Evolutionary conservation across 2,329 filamentous ascomycete species (phyloP).

Genomic region (Alternaria metachromatica): DNA sequence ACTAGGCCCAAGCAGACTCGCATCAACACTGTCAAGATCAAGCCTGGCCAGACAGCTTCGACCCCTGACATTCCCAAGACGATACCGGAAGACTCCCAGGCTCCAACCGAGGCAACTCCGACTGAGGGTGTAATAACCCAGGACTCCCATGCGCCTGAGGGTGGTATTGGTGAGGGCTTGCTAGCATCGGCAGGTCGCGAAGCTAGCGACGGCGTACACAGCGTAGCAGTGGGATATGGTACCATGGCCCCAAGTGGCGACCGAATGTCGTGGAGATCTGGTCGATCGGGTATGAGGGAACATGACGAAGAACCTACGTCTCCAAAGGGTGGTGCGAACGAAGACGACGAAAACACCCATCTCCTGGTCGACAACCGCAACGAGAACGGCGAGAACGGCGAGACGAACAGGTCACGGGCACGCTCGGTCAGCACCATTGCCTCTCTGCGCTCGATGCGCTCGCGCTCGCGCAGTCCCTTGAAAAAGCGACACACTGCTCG

Average conservation of each 20-base stretch:
- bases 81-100: constrained; percentile 50
- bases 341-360: constrained; percentile 23
- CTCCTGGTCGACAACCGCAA: constrained; percentile 26
- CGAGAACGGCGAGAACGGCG: constrained; percentile 10
- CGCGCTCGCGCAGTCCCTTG: constrained; percentile 31
- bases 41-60: constrained; percentile 65
- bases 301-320: constrained; percentile 30
- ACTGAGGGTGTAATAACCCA: constrained; percentile 17
- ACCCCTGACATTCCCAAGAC: constrained; percentile 61
- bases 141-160: constrained; percentile 51
- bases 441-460: constrained; percentile 36
- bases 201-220: constrained; percentile 71
- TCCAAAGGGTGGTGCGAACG: constrained; percentile 25
- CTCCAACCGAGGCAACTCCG: constrained; percentile 22
- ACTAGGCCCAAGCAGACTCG: constrained; percentile 66
- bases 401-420: constrained; percentile 9
- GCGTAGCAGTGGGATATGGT: constrained; percentile 57
- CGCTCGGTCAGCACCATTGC: constrained; percentile 44
- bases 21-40: constrained; percentile 70
- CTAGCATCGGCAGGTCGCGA: constrained; percentile 62
- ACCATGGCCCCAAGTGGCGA: constrained; percentile 45
- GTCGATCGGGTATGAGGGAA: constrained; percentile 19
- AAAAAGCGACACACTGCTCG: constrained; percentile 61
- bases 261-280: constrained; percentile 39
- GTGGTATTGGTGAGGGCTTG: constrained; percentile 62